A percentile compares a stretch with the other conserved stretches of the same genome.
phyloP scores from a whole-genome alignment of 1,139 yeast genomes.

The Nakaseomyces uthaithaninus region DNA sequence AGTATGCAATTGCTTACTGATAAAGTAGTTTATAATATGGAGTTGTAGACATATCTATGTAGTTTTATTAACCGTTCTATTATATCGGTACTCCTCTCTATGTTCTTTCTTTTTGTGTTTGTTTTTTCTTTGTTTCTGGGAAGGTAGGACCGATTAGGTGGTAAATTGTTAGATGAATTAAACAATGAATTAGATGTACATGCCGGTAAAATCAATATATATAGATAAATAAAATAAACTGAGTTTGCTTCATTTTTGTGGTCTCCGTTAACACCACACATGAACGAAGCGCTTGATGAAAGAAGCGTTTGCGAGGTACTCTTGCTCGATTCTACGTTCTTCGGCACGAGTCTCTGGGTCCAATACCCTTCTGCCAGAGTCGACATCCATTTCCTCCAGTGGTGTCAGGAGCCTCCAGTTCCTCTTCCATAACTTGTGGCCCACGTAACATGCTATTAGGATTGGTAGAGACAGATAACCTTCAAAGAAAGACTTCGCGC shows the following conservation, averaged over 20 bases:
- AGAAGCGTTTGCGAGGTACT: slow-evolving; percentile 44
- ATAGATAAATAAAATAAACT: too few species aligned
- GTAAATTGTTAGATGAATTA: too few species aligned
- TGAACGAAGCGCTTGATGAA: slow-evolving; percentile 43
- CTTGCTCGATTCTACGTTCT: slow-evolving; percentile 57
- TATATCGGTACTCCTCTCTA: too few species aligned
- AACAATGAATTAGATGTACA: too few species aligned
- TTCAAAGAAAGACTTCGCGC: slow-evolving; percentile 51
- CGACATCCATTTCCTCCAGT: slow-evolving; percentile 52
- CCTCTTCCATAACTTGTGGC: slow-evolving; percentile 49
- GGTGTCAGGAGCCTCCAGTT: slow-evolving; percentile 44
- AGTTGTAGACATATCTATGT: too few species aligned
- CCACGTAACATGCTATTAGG: slow-evolving; percentile 46
- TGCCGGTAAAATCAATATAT: too few species aligned
- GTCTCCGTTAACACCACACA: slow-evolving; percentile 44
- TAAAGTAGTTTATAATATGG: not conserved
- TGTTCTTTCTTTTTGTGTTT: too few species aligned
- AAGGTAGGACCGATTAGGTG: too few species aligned
- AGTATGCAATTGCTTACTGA: too few species aligned
- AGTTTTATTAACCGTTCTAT: too few species aligned
- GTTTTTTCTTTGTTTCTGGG: too few species aligned
- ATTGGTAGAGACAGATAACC: slow-evolving; percentile 58
- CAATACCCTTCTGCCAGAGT: slow-evolving; percentile 60
- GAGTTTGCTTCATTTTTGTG: too few species aligned
- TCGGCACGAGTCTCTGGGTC: slow-evolving; percentile 59